Percentiles rank a stretch among this genome's conserved stretches.
Conservation (phyloP, 2,329 filamentous ascomycete genomes). For the Aaosphaeria pasadenensis region DNA sequence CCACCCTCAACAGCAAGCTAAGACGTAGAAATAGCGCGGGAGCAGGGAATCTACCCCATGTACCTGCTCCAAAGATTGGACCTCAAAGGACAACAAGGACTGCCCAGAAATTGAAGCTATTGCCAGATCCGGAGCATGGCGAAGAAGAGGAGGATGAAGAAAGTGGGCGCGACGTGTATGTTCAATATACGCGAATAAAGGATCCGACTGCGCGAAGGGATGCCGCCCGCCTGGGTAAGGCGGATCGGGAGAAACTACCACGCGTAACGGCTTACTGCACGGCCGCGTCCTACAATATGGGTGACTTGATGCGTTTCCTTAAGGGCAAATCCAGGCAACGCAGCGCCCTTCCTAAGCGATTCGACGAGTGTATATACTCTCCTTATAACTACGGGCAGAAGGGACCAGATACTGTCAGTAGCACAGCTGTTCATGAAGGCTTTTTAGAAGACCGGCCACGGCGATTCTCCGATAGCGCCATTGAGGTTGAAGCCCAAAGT, state of each 20-base stretch:
- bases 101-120: slow-evolving; percentile 93
- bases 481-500: slow-evolving; percentile 62
- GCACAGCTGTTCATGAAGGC: slow-evolving; percentile 28
- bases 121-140: slow-evolving; percentile 83
- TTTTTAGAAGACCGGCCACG: slow-evolving; percentile 48
- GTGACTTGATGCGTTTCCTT: slow-evolving; percentile 83
- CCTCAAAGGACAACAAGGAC: slow-evolving; percentile 94
- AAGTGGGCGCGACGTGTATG: slow-evolving; percentile 92
- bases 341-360: slow-evolving; percentile 82
- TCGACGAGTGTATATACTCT: slow-evolving; percentile 97
- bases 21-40: slow-evolving; percentile 83
- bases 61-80: slow-evolving; percentile 70
- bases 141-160: slow-evolving; percentile 79
- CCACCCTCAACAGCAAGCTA: slow-evolving; percentile 82
- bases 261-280: slow-evolving; percentile 97
- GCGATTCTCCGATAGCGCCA: slow-evolving; percentile 70
- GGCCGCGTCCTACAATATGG: slow-evolving; percentile 85
- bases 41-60: slow-evolving; percentile 44
- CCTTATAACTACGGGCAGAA: slow-evolving; percentile 75
- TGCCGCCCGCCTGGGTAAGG: slow-evolving; percentile 88
- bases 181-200: slow-evolving; percentile 96
- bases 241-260: slow-evolving; percentile 81
- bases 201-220: slow-evolving; percentile 90
- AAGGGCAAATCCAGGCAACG: slow-evolving; percentile 78
- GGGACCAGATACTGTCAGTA: slow-evolving; percentile 33